These are phyloP conservation scores for Leccinum griseonigrum DNA, from an alignment of 1,284 basidiomycete species.

Conservation along the genomic window DNA sequence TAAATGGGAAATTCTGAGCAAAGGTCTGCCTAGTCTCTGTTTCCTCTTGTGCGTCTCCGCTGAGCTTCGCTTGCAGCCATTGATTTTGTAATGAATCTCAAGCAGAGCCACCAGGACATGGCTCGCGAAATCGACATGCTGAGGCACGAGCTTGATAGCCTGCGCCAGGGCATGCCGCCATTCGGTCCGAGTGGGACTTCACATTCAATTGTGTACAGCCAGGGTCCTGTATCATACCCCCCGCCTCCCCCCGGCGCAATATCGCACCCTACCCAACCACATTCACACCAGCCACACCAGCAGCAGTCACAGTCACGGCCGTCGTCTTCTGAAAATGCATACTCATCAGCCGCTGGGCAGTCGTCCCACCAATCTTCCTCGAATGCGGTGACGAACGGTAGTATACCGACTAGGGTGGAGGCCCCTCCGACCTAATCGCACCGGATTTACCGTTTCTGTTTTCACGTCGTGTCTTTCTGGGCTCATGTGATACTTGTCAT, in stretches of 20 bases:
- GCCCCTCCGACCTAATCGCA: slow-evolving; percentile 25
- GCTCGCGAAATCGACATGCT: slow-evolving; percentile 74
- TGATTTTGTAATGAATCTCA: slow-evolving; percentile 80
- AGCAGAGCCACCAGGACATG: slow-evolving; percentile 74
- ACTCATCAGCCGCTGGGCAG: slow-evolving; percentile 38
- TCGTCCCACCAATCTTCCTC: slow-evolving; percentile 29
- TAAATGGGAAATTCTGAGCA: slow-evolving; percentile 96
- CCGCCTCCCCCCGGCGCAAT: slow-evolving; percentile 42
- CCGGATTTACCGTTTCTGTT: background rate
- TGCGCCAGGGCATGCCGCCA: slow-evolving; percentile 58
- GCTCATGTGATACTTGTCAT: slow-evolving; percentile 14
- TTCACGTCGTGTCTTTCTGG: slow-evolving; percentile 10
- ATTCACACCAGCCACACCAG: slow-evolving; percentile 35
- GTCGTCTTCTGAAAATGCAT: slow-evolving; percentile 50
- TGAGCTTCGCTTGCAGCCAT: slow-evolving; percentile 58
- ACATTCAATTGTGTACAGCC: slow-evolving; percentile 53
- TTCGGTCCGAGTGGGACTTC: slow-evolving; percentile 51
- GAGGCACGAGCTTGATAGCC: slow-evolving; percentile 68
- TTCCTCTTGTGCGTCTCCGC: slow-evolving; percentile 2
- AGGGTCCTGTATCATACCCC: slow-evolving; percentile 42
- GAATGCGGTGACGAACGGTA: slow-evolving; percentile 33
- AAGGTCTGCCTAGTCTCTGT: slow-evolving; percentile 54
- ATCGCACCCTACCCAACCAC: slow-evolving; percentile 39
- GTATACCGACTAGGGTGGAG: slow-evolving; percentile 33
- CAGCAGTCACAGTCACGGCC: slow-evolving; percentile 38